Evolutionary conservation across 2,329 filamentous ascomycete species (phyloP), one percentile per base, ranked within the genome.

Genomic region (Sporothrix euskadiensis): DNA sequence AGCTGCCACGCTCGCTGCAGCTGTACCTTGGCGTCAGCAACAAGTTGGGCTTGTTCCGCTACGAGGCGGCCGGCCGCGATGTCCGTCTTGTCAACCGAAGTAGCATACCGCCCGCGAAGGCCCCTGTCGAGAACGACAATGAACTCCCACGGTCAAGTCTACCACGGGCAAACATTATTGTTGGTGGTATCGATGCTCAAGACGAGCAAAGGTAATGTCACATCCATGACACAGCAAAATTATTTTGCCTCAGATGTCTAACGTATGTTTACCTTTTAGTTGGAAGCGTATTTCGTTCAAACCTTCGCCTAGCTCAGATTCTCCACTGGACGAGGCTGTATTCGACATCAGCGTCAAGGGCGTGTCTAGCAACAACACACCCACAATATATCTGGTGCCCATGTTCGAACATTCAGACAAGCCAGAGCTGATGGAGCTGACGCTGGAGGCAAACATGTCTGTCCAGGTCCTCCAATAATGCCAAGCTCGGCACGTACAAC

Each of bases 131-230:
- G 1, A 85, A 85, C 76, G 85, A 85, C 69, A 81, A 84, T 32
- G 78, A 78, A 7, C 78, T 87, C 22, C 83, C 84, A 39, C 82
- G 85, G 0, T 88, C 91, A 73, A 87, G 88, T 9, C 82, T 87
- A 14, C 94, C 93, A 81, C 87, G 92, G 32, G 87, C 91, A 52
- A 94, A 94, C 77, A 88, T 94, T 47, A 89, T 93, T 76, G 76
- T 78, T 69, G 88, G 89, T 4, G 90, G 91, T 3, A 84, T 86
- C 0, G 83, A 86, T 1, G 84, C 89, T 4, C 93, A 91, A 77
- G 87, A 88, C 22, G 92, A 94, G 80, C 91, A 94, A 71, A 54
- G 68, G 73, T 76, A 61, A 32, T 26, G 73, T 7, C 30, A 26
- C n/a, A 9, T 22, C 19, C 9, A 16, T 26, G 2, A n/a, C 4